Evolutionary conservation across 2,329 filamentous ascomycete genomes (phyloP).

Genomic region (Didymella pinodella): DNA sequence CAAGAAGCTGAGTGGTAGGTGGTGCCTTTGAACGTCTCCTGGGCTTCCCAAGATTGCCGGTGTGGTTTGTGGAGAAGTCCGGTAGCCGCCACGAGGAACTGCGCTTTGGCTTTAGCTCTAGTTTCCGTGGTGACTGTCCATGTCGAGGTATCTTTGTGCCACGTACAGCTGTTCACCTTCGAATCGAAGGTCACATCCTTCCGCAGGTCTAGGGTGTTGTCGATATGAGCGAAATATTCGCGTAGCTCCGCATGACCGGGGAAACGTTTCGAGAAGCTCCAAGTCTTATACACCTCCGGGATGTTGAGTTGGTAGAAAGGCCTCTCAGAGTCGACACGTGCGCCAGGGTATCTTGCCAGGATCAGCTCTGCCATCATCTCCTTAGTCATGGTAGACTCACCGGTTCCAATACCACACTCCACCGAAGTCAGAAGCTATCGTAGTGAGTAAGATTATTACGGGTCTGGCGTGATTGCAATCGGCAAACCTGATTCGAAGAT

Average conservation of each 20-base stretch:
- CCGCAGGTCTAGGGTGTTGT: slow-evolving; percentile 29
- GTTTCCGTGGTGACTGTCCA: slow-evolving; percentile 58
- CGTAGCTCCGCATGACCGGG: slow-evolving; percentile 37
- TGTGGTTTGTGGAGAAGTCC: slow-evolving; percentile 31
- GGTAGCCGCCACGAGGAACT: slow-evolving; percentile 48
- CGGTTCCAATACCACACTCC: slow-evolving; percentile 40
- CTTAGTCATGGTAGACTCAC: neutral
- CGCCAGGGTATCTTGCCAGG: slow-evolving; percentile 37
- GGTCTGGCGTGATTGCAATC: neutral
- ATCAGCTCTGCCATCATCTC: neutral
- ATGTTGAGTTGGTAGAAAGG: slow-evolving; percentile 45
- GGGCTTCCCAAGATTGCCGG: slow-evolving; percentile 29
- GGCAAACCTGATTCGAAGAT: slow-evolving; percentile 32
- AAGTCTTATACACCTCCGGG: slow-evolving; percentile 38
- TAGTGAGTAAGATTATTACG: neutral
- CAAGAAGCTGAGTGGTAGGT: slow-evolving; percentile 34
- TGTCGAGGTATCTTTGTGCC: slow-evolving; percentile 45
- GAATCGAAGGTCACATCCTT: slow-evolving; percentile 52
- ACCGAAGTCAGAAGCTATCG: slow-evolving; percentile 23
- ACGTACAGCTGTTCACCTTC: slow-evolving; percentile 54
- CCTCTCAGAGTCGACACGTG: slow-evolving; percentile 41
- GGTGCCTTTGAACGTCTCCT: slow-evolving; percentile 30
- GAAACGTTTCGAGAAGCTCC: slow-evolving; percentile 35
- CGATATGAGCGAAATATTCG: slow-evolving; percentile 38
- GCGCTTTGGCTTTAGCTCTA: slow-evolving; percentile 54